These are phyloP conservation scores for Calycina marina DNA, from an alignment of 2,329 filamentous ascomycete species.

Conservation along the genomic window DNA sequence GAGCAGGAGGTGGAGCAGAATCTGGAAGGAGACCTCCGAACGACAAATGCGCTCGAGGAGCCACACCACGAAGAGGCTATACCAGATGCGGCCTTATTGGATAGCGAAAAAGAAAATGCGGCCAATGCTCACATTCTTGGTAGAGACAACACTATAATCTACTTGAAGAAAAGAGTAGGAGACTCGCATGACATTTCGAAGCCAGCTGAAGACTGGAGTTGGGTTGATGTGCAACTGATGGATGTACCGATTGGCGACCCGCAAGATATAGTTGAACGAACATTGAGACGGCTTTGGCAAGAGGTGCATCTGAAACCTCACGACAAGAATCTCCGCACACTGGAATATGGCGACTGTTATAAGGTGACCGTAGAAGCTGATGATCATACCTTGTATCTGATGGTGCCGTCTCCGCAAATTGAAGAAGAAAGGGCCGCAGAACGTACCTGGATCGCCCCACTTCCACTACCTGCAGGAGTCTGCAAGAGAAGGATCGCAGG, in stretches of 20 bases:
- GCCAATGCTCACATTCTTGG: neutral
- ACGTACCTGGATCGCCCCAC: too few species aligned
- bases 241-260: neutral
- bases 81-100: neutral
- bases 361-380: conserved; percentile 5
- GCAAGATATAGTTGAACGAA: neutral
- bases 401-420: conserved; percentile 5
- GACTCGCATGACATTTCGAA: neutral
- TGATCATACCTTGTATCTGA: conserved; percentile 8
- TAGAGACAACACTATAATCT: neutral
- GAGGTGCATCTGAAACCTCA: neutral
- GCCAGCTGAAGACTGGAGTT: neutral
- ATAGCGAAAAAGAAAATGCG: neutral
- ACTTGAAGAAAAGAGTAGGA: neutral
- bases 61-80: neutral
- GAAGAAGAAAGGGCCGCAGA: conserved; percentile 4
- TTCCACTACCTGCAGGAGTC: too few species aligned
- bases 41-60: neutral
- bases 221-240: neutral
- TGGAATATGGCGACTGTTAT: conserved; percentile 6
- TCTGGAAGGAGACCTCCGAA: neutral
- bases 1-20: neutral
- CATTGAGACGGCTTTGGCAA: neutral
- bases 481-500: too few species aligned
- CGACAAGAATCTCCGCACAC: neutral